Base-by-base conservation (phyloP, 495 filamentous ascomycete genomes). In the Xylaria curta region DNA sequence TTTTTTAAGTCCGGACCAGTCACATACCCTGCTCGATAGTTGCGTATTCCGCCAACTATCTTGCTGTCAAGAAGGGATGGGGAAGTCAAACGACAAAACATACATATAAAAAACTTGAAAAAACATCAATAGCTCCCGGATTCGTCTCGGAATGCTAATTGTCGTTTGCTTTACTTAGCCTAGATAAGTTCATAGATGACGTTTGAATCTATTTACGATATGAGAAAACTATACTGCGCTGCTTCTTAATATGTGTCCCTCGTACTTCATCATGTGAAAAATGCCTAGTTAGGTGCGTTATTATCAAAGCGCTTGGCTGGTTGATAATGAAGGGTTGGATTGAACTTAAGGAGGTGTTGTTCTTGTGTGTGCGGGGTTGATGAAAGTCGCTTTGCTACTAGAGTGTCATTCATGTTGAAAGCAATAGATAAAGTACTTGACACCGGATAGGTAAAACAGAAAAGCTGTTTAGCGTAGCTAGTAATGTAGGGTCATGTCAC, bases 201-300 rank as follows among this genome's bases (percentile, higher is more conserved):
- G 59, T 46, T 69, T 64, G 68, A 70, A 64, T 70, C 68, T 70
- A 70, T 70, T 62, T 31, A 63, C 46, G 21, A 70, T 36, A 42
- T 46, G 26, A 47, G 38, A 63, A 44, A 63, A 38, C 10, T 15
- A 63, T 13, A 28, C 12, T 17, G 12, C n/a, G 15, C 2, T 49
- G 24, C 28, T 40, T 38, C 21, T 4, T 38, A 13, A 36, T 33
- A 2, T 40, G 1, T 66, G 3, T n/a, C n/a, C 28, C 28, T 31
- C 28, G 28, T 31, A 1, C 28, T 31, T 31, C 1, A 40, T 0
- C 31, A 36, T 28, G n/a, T 12, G 6, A 4, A 17, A 44, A 26
- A 9, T 61, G 36, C 21, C n/a, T 24, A 53, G 17, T 8, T 24
- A 53, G 4, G 49, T 24, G 26, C 5, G 54, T 36, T 8, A 33